Conservation (phyloP, 2,329 filamentous ascomycete species). For the Amauroascus verrucosus region DNA sequence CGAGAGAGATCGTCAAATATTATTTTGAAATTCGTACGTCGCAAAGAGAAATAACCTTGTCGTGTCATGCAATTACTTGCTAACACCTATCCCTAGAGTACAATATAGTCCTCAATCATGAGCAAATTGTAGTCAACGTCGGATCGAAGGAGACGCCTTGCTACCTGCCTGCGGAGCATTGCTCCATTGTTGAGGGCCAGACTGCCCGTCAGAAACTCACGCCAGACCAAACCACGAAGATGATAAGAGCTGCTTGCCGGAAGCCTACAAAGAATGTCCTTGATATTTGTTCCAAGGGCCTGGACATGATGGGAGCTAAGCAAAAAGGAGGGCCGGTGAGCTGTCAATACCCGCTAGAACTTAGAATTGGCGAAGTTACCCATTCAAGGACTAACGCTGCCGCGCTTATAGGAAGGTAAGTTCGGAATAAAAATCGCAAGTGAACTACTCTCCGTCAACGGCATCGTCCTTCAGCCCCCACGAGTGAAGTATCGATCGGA, state of each 20-base stretch:
- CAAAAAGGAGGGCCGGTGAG: conserved; percentile 8
- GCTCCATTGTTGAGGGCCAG: conserved; percentile 56
- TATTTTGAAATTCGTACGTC: conserved; percentile 34
- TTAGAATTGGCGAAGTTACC: not conserved
- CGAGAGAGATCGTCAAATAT: conserved; percentile 35
- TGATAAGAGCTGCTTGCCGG: conserved; percentile 65
- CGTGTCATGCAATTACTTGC: not conserved
- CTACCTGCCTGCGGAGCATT: conserved; percentile 58
- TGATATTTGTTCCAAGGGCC: conserved; percentile 51
- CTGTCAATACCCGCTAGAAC: not conserved
- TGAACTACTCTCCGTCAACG: conserved; percentile 17
- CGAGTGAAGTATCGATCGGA: conserved; percentile 3
- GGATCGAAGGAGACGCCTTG: conserved; percentile 47
- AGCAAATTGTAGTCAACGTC: conserved; percentile 55
- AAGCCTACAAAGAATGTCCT: conserved; percentile 54
- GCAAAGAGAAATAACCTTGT: no score
- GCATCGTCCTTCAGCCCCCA: conserved; percentile 14
- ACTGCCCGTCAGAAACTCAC: conserved; percentile 50
- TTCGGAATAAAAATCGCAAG: conserved; percentile 16
- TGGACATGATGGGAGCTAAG: conserved; percentile 11
- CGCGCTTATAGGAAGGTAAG: conserved; percentile 2
- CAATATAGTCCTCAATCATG: conserved; percentile 27
- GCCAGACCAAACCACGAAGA: conserved; percentile 51
- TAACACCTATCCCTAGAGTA: conserved; percentile 26
- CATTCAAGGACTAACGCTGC: not conserved